Evolutionary conservation across 1,139 yeast genomes (phyloP).

Genomic region (Yamadazyma oceani): DNA sequence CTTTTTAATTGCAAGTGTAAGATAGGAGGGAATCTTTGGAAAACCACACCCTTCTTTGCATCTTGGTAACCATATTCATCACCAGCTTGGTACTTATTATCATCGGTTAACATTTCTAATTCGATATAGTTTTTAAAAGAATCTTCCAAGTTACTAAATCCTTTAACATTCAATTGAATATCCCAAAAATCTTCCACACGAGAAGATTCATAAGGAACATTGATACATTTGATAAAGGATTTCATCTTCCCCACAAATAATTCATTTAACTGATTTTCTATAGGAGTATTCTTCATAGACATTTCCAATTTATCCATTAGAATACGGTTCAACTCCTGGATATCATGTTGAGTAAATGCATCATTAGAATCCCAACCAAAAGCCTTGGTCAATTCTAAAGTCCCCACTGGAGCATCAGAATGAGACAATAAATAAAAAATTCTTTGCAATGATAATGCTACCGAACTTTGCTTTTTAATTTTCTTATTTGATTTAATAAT

Average conservation of each 20-base stretch:
- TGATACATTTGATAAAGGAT: conserved; percentile 86
- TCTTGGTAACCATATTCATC: conserved; percentile 86
- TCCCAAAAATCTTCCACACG: conserved; percentile 97
- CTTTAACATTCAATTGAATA: conserved; percentile 90
- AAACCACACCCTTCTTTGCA: conserved; percentile 95
- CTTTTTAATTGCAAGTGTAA: conserved; percentile 89
- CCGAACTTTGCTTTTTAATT: conserved; percentile 39
- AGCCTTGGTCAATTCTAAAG: conserved; percentile 81
- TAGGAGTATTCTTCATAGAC: conserved; percentile 86
- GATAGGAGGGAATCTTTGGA: conserved; percentile 88
- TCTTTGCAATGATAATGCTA: conserved; percentile 83
- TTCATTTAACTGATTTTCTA: conserved; percentile 76
- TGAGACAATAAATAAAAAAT: conserved; percentile 77
- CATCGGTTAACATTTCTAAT: conserved; percentile 88
- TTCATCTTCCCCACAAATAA: conserved; percentile 97
- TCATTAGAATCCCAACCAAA: conserved; percentile 98
- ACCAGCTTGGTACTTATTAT: conserved; percentile 92
- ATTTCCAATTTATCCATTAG: conserved; percentile 92
- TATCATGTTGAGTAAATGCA: conserved; percentile 97
- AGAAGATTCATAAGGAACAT: conserved; percentile 94
- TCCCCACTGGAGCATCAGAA: conserved; percentile 75
- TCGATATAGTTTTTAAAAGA: conserved; percentile 87
- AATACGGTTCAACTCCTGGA: conserved; percentile 92
- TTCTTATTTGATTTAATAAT: conserved; percentile 32
- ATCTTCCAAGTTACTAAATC: conserved; percentile 66